Percentiles rank a stretch among this genome's conserved stretches.
Evolutionary conservation across 2,329 filamentous ascomycete genomes (phyloP).

Genomic region (Cylindrodendrum hubeiense): DNA sequence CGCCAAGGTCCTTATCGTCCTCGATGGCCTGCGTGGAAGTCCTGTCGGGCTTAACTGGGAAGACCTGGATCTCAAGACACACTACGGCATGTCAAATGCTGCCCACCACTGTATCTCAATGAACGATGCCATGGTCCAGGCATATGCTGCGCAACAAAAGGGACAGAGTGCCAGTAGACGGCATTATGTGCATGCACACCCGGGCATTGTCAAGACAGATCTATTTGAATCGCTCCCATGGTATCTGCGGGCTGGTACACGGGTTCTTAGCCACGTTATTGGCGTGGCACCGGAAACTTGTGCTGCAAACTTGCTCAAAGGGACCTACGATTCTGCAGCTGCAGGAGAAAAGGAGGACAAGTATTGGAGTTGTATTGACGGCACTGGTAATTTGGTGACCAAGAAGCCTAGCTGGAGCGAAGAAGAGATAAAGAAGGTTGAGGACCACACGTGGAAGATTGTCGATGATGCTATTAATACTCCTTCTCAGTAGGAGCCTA

Average conservation of each 20-base stretch:
- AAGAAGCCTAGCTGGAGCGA: slow-evolving; percentile 45
- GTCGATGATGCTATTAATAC: slow-evolving; percentile 38
- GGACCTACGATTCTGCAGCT: slow-evolving; percentile 25
- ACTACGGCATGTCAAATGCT: slow-evolving; percentile 49
- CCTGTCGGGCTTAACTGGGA: slow-evolving; percentile 51
- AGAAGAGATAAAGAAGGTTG: slow-evolving; percentile 45
- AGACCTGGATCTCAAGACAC: slow-evolving; percentile 54
- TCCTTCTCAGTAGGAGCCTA: too few species aligned
- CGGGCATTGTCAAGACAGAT: slow-evolving; percentile 53
- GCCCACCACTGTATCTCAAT: slow-evolving; percentile 54
- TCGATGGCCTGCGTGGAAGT: slow-evolving; percentile 47
- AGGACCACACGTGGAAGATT: slow-evolving; percentile 48
- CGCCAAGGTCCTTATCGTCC: slow-evolving; percentile 55
- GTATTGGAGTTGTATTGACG: slow-evolving; percentile 46
- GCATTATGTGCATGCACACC: slow-evolving; percentile 56
- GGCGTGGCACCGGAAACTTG: slow-evolving; percentile 43
- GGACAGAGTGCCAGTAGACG: slow-evolving; percentile 27
- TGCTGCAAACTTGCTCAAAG: slow-evolving; percentile 44
- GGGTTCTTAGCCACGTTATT: slow-evolving; percentile 32
- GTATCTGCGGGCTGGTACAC: slow-evolving; percentile 38
- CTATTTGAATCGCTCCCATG: slow-evolving; percentile 47
- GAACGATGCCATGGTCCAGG: slow-evolving; percentile 54
- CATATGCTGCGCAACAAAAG: slow-evolving; percentile 44
- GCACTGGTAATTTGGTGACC: slow-evolving; percentile 43
- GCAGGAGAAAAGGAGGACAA: slow-evolving; percentile 33